Percentiles rank a stretch among this genome's conserved stretches.
These are phyloP conservation scores for Trypanosomatidae sp. DNA, from an alignment of 208 protist species.

Conservation along the genomic window DNA sequence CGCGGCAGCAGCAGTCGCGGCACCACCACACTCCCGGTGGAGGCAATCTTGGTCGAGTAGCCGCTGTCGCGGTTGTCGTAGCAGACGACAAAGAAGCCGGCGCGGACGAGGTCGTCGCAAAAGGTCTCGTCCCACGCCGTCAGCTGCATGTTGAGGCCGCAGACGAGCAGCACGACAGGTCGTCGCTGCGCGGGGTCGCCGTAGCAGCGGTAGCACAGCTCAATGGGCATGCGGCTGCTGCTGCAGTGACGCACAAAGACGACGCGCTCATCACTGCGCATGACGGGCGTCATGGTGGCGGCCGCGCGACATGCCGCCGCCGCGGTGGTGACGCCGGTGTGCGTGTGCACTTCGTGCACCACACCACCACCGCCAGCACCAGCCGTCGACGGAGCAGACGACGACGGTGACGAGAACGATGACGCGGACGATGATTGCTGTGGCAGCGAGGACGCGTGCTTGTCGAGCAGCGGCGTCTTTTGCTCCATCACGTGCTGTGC, in stretches of 20 bases:
- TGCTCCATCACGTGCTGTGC: too few species aligned
- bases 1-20: conserved; percentile 34
- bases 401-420: too few species aligned
- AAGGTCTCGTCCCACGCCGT: conserved; percentile 65
- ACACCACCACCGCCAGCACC: too few species aligned
- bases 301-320: too few species aligned
- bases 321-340: too few species aligned
- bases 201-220: conserved; percentile 70
- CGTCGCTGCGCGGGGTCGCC: conserved; percentile 14
- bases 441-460: too few species aligned
- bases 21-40: conserved; percentile 18
- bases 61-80: conserved; percentile 76
- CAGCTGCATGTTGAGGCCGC: conserved; percentile 72
- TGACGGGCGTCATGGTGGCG: neutral
- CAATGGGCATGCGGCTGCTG: conserved; percentile 20
- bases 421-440: too few species aligned
- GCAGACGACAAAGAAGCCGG: conserved; percentile 60
- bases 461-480: too few species aligned
- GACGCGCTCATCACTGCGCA: conserved; percentile 24
- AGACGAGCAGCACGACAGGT: conserved; percentile 38
- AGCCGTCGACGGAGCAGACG: too few species aligned
- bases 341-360: too few species aligned
- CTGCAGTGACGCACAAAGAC: conserved; percentile 53
- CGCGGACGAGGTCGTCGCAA: conserved; percentile 42
- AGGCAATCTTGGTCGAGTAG: conserved; percentile 53